Evolutionary conservation across 2,329 filamentous ascomycete genomes (phyloP).

Genomic region (Claviceps africana): DNA sequence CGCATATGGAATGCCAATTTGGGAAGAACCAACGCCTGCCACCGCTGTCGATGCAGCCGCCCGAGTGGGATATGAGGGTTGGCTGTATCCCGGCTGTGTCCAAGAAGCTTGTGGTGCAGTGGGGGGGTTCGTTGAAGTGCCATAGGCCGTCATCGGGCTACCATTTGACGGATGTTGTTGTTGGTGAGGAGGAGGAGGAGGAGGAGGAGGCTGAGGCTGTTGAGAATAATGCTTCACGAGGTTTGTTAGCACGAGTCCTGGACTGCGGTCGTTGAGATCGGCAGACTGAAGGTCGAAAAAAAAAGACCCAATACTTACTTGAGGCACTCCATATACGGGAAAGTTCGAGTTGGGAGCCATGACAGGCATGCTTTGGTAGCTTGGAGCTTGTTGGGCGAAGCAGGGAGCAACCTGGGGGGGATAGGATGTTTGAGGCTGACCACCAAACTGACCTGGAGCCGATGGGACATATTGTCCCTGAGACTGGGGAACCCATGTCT

Average conservation of each 20-base stretch:
- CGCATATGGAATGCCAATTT: conserved; percentile 44
- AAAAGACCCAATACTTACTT: conserved; percentile 24
- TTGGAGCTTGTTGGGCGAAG: conserved; percentile 29
- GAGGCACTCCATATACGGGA: conserved; percentile 32
- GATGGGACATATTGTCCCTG: conserved; percentile 35
- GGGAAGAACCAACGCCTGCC: conserved; percentile 14
- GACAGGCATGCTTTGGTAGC: conserved; percentile 28
- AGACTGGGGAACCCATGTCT: conserved; percentile 40
- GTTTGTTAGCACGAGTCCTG: neutral
- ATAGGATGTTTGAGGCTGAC: conserved; percentile 32
- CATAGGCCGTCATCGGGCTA: conserved; percentile 24
- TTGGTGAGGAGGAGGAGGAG: neutral
- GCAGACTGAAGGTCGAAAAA: neutral
- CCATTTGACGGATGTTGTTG: conserved; percentile 19
- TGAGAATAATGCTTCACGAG: conserved; percentile 15
- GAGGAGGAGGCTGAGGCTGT: conserved; percentile 14
- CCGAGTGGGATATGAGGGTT: conserved; percentile 18
- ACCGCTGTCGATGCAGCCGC: conserved; percentile 13
- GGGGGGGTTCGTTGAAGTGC: conserved; percentile 17
- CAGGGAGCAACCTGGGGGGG: conserved; percentile 31
- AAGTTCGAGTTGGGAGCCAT: conserved; percentile 29
- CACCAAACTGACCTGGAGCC: conserved; percentile 25
- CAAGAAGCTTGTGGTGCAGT: conserved; percentile 22
- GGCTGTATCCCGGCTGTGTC: conserved; percentile 22
- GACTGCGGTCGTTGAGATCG: neutral